Base-by-base conservation (phyloP, 768 basidiomycete species). In the Suillus spraguei region DNA sequence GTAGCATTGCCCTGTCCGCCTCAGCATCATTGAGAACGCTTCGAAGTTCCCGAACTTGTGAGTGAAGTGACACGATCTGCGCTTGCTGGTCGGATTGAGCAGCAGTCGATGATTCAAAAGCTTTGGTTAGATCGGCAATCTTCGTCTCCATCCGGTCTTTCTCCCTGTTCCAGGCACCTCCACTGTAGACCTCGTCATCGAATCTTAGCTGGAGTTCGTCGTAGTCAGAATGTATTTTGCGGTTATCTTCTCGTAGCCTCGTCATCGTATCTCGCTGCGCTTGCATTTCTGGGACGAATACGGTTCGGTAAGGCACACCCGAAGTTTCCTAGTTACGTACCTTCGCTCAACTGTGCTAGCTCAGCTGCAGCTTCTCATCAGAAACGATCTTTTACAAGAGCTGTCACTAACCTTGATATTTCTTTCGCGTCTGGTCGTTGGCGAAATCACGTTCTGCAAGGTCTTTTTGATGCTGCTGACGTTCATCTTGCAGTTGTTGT, bases 61-160 rank as follows among this genome's bases (percentile, higher is more conserved):
- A 91, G 69, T 94, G 91, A 17, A 94, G 81, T 3, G 89, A 83
- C 35, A 92, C 89, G 53, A 95, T 94, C 65, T 94, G 94, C 0
- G 88, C 80, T 71, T 94, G 92, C 67, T 94, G 94, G 67, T 94
- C 93, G 0, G 86, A 79, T 68, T 93, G 92, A 0, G 85, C 88
- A 46, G 82, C 83, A 1, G 82, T 84, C 2, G 91, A 88, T 1
- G 87, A 80, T 67, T 93, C 91, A 71, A 88, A 93, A 1, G 89
- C 92, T 61, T 86, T 87, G 28, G 84, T 87, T 63, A 93, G 70
- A 72, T 94, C 90, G 5, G 72, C 73, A 60, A 95, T 92, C 82
- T 92, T 94, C 60, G 85, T 89, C 65, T 95, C 92, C 77, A 94
- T 79, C 13, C 91, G 88, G 63, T 94, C 92, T 74, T 88, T 92